phyloP scores from a whole-genome alignment of 2,329 filamentous ascomycete genomes.

The Dactylellina haptotyla region DNA sequence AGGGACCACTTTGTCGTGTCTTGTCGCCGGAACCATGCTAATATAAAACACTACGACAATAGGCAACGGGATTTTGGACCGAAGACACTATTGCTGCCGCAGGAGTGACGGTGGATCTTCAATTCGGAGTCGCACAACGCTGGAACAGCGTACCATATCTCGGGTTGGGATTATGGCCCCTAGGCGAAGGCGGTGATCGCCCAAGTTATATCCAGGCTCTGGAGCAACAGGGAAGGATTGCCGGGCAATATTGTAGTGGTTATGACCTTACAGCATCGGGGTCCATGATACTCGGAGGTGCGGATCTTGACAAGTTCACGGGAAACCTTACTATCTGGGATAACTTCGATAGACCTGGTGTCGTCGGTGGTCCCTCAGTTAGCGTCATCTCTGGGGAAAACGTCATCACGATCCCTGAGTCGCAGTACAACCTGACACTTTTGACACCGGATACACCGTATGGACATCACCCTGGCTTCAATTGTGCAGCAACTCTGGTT shows the following conservation, averaged over 20 bases:
- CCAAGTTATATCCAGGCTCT: constrained; percentile 12
- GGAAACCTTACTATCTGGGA: constrained; percentile 11
- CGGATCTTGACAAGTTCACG: constrained; percentile 21
- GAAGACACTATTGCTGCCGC: constrained; percentile 5
- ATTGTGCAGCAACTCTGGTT: no score
- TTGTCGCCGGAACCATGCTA: no score
- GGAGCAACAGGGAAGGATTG: constrained; percentile 15
- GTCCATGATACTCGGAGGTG: constrained; percentile 2
- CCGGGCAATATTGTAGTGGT: constrained; percentile 7
- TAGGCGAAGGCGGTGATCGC: not conserved
- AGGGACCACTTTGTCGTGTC: no score
- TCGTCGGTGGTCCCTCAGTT: not conserved
- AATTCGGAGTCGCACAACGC: constrained; percentile 2
- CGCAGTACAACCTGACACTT: not conserved
- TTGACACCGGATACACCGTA: not conserved
- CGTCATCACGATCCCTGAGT: not conserved
- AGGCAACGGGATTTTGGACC: constrained; percentile 7
- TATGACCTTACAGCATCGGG: constrained; percentile 8
- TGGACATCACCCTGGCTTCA: not conserved
- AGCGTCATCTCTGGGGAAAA: not conserved
- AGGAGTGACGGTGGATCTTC: constrained; percentile 10
- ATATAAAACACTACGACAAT: no score
- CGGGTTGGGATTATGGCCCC: not conserved
- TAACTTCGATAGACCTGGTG: not conserved
- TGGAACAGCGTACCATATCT: constrained; percentile 12